These are phyloP conservation scores for Aquilaria yunnanensis DNA, from an alignment of 345 rosid genomes.

Conservation along the genomic window DNA sequence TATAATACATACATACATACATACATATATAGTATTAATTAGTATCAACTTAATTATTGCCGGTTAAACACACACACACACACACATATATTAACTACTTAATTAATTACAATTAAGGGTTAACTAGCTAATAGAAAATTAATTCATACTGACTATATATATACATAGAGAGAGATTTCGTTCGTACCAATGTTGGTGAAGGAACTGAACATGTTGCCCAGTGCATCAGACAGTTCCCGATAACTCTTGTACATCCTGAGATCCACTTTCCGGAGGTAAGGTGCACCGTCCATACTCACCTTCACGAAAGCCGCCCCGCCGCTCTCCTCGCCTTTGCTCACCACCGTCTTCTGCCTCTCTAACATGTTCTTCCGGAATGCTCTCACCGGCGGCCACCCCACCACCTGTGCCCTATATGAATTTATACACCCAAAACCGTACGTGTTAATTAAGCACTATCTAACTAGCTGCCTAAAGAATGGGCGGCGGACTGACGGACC, in stretches of 20 bases:
- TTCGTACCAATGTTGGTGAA: conserved; percentile 59
- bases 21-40: neutral
- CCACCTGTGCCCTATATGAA: conserved; percentile 64
- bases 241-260: conserved; percentile 65
- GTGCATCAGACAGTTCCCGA: conserved; percentile 58
- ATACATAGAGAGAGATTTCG: neutral
- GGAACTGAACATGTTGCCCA: conserved; percentile 72
- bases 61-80: too few species aligned
- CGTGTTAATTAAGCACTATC: too few species aligned
- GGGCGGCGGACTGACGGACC: too few species aligned
- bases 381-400: conserved; percentile 98
- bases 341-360: conserved; percentile 36
- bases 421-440: too few species aligned
- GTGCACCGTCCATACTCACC: conserved; percentile 95
- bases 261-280: conserved; percentile 88
- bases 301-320: conserved; percentile 51
- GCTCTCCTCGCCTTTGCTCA: conserved; percentile 20
- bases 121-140: neutral
- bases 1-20: neutral
- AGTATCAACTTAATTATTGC: neutral
- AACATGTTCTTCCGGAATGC: conserved; percentile 76
- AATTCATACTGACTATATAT: neutral
- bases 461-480: too few species aligned
- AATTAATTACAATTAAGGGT: too few species aligned
- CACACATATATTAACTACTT: too few species aligned